Base-by-base conservation (phyloP, 192 early-diverging fungal genomes). In the Ramicandelaber brevisporus region DNA sequence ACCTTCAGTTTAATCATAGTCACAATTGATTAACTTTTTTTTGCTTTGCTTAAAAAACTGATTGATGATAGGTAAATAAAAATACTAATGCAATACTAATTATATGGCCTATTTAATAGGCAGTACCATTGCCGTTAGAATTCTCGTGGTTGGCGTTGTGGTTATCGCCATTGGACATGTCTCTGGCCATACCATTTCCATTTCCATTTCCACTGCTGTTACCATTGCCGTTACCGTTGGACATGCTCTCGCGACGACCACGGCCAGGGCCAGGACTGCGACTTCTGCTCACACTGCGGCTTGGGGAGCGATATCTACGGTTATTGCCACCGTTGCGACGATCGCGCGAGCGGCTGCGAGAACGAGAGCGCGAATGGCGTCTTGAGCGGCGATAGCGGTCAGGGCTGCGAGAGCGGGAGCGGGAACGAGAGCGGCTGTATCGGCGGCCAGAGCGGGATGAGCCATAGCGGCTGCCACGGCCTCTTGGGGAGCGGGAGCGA, bases 381-480 rank as follows among this genome's bases (percentile, higher is more conserved):
- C 34, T 27, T 29, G 29, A 28, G 22, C 44, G 21, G 37, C 31
- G n/a, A 11, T 32, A 24, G 25, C 25, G 34, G n/a, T 17, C 23
- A 33, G 17, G 30, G 7, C 21, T 21, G 33, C 14, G 20, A 15
- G 37, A 31, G 11, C 31, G 38, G 7, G 43, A 33, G 13, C 32
- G 36, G 36, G 40, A 33, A 15, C 46, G 43, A 21, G 36, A 32
- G 31, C 43, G 37, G 43, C 7, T 33, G 10, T 41, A 24, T 28
- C 13, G 3, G 20, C 20, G 14, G 26, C 21, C 21, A 14, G 6
- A 15, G 33, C 33, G 26, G 10, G 18, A 14, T 13, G 33, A 25
- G 21, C 5, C 21, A 34, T 11, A 23, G 4, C 21, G 33, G 31
- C 17, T 22, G 7, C 26, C 12, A 29, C n/a, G 18, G 27, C 13